Evolutionary conservation across 192 early-diverging fungal species (phyloP).

Genomic region (Linnemannia hyalina): DNA sequence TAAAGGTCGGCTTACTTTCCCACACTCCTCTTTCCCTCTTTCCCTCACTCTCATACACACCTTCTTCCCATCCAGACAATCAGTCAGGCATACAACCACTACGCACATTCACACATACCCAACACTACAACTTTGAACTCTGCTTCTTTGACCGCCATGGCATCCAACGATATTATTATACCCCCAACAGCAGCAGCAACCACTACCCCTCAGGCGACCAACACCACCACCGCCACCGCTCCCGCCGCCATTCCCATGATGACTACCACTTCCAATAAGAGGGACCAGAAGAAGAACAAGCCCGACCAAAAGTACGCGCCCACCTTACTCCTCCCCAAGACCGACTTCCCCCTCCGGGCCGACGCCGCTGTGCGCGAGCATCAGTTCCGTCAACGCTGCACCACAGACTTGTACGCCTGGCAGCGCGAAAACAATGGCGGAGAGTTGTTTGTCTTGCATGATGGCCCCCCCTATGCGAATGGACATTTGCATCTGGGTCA

Average conservation of each 20-base stretch:
- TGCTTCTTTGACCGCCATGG: constrained; percentile 8
- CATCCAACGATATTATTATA: constrained; percentile 4
- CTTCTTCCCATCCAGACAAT: neutral
- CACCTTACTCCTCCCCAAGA: constrained; percentile 78
- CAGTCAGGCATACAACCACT: neutral
- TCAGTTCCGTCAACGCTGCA: constrained; percentile 71
- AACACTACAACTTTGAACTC: neutral
- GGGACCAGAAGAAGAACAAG: constrained; percentile 9
- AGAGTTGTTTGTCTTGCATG: constrained; percentile 78
- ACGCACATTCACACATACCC: neutral
- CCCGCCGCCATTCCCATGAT: neutral
- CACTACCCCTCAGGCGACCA: constrained; percentile 7
- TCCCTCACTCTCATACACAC: neutral
- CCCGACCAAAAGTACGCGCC: constrained; percentile 60
- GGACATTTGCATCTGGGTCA: constrained; percentile 80
- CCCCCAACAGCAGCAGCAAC: constrained; percentile 12
- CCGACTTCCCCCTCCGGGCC: constrained; percentile 75
- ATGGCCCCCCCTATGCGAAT: constrained; percentile 88
- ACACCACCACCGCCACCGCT: neutral
- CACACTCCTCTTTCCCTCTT: neutral
- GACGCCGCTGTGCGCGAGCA: constrained; percentile 72
- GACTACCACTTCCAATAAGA: neutral
- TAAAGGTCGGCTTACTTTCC: neutral
- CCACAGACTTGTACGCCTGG: constrained; percentile 77
- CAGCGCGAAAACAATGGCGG: constrained; percentile 75